Evolutionary conservation across 306 rosid species (phyloP).

Genomic region (Cyamopsis tetragonoloba): DNA sequence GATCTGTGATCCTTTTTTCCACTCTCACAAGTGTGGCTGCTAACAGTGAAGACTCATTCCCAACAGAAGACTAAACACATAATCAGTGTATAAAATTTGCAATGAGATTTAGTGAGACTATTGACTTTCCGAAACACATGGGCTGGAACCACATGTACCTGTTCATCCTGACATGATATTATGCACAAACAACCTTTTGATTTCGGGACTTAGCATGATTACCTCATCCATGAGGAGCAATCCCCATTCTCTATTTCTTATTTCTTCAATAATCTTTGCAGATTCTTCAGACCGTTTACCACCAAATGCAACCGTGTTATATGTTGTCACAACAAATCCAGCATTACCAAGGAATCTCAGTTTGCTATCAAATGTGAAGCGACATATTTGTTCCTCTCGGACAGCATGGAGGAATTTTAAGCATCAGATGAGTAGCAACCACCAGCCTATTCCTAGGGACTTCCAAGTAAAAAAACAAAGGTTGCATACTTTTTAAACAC

Average conservation of each 20-base stretch:
- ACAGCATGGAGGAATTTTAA: not conserved
- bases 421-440: too few species aligned
- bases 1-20: constrained; percentile 87
- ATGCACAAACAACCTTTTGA: constrained; percentile 27
- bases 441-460: not conserved
- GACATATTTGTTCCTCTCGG: constrained; percentile 90
- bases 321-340: constrained; percentile 93
- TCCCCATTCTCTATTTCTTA: constrained; percentile 95
- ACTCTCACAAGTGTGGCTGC: constrained; percentile 98
- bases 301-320: constrained; percentile 95
- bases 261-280: constrained; percentile 93
- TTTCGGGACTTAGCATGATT: constrained; percentile 12
- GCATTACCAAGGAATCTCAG: constrained; percentile 94
- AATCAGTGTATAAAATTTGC: constrained; percentile 53
- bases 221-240: constrained; percentile 98
- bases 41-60: constrained; percentile 27
- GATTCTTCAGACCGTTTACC: constrained; percentile 96
- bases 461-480: not conserved
- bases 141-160: constrained; percentile 94
- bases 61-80: constrained; percentile 18
- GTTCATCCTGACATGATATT: constrained; percentile 25
- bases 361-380: constrained; percentile 96
- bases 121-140: constrained; percentile 97
- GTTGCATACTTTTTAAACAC: constrained; percentile 3
- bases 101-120: constrained; percentile 88